Conservation (phyloP, 345 rosid species). For the Citrus inodora region DNA sequence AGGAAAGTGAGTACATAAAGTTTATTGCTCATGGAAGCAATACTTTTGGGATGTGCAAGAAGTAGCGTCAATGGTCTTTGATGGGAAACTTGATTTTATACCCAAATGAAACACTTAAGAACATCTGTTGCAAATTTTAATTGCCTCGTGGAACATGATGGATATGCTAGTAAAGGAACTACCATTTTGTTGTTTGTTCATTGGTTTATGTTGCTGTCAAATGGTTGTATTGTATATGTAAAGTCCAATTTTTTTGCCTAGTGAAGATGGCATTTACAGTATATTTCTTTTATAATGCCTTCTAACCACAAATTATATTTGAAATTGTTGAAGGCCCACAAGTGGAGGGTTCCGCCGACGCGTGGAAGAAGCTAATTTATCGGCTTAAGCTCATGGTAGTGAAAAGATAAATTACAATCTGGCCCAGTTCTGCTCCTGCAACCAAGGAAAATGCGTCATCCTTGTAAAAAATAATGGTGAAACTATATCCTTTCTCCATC, state of each 20-base stretch:
- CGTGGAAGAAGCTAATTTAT: slow-evolving; percentile 16
- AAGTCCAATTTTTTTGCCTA: not conserved
- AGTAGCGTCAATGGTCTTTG: not conserved
- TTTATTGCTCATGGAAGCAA: not conserved
- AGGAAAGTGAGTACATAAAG: not conserved
- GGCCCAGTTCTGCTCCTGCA: not conserved
- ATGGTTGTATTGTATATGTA: not conserved
- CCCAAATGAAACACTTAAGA: not conserved
- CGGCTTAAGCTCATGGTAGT: slow-evolving; percentile 3
- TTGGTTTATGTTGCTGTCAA: not conserved
- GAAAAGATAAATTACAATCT: not conserved
- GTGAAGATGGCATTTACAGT: not conserved
- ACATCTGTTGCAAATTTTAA: not conserved
- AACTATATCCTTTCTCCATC: not conserved
- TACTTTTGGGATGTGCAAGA: not conserved
- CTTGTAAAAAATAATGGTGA: not conserved
- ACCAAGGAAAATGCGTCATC: not conserved
- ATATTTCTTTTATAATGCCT: not conserved
- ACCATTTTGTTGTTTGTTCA: not conserved
- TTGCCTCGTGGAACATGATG: not conserved
- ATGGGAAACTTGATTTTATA: not conserved
- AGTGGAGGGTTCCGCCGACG: slow-evolving; percentile 21
- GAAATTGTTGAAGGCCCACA: slow-evolving; percentile 27
- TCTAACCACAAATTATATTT: not conserved
- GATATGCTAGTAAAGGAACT: not conserved